Evolutionary conservation across 305 asterid species (phyloP).

Genomic region (Lippia alba): DNA sequence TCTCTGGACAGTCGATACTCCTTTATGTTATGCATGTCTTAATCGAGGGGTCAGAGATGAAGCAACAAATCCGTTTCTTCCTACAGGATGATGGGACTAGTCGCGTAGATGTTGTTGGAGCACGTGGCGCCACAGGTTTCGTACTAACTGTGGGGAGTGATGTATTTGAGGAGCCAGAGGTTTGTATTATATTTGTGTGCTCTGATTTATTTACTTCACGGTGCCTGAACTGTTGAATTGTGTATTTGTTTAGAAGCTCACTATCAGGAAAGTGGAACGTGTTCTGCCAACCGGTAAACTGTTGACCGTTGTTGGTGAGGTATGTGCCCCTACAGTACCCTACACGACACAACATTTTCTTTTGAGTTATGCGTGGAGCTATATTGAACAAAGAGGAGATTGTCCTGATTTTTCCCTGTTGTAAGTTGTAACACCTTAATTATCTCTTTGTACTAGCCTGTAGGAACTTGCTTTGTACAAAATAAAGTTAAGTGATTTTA

Average conservation of each 20-base stretch:
- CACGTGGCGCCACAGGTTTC: conserved; percentile 96
- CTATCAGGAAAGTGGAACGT: conserved; percentile 96
- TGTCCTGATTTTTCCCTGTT: no score
- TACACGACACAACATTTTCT: background rate
- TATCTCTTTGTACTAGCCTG: no score
- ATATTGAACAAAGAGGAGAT: no score
- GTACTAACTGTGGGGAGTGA: conserved; percentile 93
- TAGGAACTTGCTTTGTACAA: no score
- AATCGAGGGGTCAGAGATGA: conserved; percentile 21
- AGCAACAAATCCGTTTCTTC: conserved; percentile 17
- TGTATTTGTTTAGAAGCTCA: conserved; percentile 76
- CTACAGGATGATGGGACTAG: conserved; percentile 88
- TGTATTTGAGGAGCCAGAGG: conserved; percentile 97
- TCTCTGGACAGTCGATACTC: conserved; percentile 22
- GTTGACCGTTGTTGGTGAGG: conserved; percentile 99
- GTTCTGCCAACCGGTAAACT: conserved; percentile 96
- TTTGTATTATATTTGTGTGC: conserved; percentile 35
- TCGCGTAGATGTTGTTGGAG: conserved; percentile 92
- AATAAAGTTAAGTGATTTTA: no score
- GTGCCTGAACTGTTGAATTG: conserved; percentile 20
- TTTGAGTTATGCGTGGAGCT: conserved; percentile 3
- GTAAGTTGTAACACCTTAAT: no score
- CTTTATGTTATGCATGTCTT: conserved; percentile 12
- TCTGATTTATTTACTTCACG: conserved; percentile 5
- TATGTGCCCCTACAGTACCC: conserved; percentile 37